Evolutionary conservation across 2,329 filamentous ascomycete species (phyloP), one percentile per base, ranked within the genome.

Genomic region (Tolypocladium sp.): DNA sequence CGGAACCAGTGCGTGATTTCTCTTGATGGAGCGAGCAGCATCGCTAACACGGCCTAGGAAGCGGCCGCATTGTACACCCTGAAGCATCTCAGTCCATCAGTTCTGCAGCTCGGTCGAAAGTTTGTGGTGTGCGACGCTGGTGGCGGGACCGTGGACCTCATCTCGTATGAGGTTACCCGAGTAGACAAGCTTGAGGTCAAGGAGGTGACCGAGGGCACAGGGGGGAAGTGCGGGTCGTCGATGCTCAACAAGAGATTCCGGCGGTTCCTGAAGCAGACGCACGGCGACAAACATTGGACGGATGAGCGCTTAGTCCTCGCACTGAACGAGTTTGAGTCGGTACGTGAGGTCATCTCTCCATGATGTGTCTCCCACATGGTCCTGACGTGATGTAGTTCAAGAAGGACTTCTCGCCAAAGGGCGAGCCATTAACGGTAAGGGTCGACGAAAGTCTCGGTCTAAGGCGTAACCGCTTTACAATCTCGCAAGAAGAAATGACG

Each of bases 401-500:
- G 70, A 76, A 70, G 62, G 66, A 60, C 60, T 80, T 67, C 66
- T 70, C 53, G 61, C 75, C 61, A 53, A 70, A 69, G 27, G 70
- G 70, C 57, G 58, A 77, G 67, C 59, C 72, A 70, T 56, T 72
- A 61, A 63, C 71, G 60, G 61, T 79, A 70, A 66, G 67, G 55
- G 64, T 73, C 49, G 67, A 74, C 41, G 60, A 70, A 27, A 70
- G 65, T 35, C 68, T 75, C 38, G 71, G 71, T 3, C 56, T 74
- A 22, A 66, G 62, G 38, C 67, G 71, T 46, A 69, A 73, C 35
- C 65, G 63, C 37, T 67, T 63, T 58, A 71, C 68, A 2, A 68
- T 74, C 63, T 58, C 73, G n/a, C 68, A 83, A 70, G 57, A 88
- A 85, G 69, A 49, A 82, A 92, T 72, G 88, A 91, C 66, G 82